Conservation (phyloP, 2,329 filamentous ascomycete species). For the Daldinia sp. region DNA sequence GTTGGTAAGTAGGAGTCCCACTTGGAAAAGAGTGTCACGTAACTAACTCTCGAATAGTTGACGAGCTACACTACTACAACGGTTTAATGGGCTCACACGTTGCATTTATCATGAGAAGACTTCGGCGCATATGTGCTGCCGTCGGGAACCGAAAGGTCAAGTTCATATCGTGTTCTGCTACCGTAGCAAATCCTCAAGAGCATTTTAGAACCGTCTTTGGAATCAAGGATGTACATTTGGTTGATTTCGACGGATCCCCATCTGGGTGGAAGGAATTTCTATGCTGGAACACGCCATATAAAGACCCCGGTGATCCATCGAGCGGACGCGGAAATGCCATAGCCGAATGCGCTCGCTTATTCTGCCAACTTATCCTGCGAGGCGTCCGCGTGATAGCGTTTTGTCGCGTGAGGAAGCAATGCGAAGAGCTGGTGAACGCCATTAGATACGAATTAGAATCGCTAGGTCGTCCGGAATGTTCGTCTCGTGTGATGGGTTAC, state of each 20-base stretch:
- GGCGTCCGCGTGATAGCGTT: conserved; percentile 95
- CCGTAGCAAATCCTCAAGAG: conserved; percentile 89
- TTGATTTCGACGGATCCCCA: conserved; percentile 93
- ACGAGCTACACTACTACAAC: conserved; percentile 96
- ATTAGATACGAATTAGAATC: conserved; percentile 81
- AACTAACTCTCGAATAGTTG: conserved; percentile 59
- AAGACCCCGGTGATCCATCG: conserved; percentile 86
- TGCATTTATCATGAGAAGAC: conserved; percentile 90
- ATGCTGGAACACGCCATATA: conserved; percentile 97
- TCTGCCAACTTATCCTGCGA: conserved; percentile 88
- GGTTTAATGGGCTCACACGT: conserved; percentile 94
- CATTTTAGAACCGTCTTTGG: conserved; percentile 98
- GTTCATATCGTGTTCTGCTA: conserved; percentile 97
- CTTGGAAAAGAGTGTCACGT: neutral
- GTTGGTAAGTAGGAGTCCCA: conserved; percentile 67
- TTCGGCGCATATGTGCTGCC: conserved; percentile 89
- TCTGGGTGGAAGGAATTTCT: conserved; percentile 94
- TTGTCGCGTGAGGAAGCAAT: conserved; percentile 87
- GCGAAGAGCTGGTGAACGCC: conserved; percentile 84
- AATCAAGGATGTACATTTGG: conserved; percentile 80
- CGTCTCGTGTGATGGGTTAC: conserved; percentile 90
- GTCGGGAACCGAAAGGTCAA: conserved; percentile 86
- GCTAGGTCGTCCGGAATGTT: conserved; percentile 80
- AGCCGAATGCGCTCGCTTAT: conserved; percentile 87
- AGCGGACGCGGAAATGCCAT: conserved; percentile 88